Percentiles rank a stretch among this genome's conserved stretches.
These are phyloP conservation scores for Globisporangium lucens DNA, from an alignment of 352 stramenopile genomes.

Conservation along the genomic window DNA sequence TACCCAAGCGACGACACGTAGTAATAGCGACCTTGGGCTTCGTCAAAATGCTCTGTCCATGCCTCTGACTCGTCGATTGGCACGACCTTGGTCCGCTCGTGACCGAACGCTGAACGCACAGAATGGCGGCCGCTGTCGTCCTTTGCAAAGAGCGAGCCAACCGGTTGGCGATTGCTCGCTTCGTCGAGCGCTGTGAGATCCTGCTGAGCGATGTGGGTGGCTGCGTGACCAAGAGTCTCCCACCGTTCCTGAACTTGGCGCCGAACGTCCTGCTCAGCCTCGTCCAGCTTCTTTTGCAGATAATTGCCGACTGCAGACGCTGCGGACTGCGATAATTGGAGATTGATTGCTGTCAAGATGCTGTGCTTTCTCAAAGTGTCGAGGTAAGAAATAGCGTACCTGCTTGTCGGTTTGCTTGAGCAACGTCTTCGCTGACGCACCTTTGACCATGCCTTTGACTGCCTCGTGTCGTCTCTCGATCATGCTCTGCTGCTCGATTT, in stretches of 20 bases:
- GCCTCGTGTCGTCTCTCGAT: constrained; percentile 27
- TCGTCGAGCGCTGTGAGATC: constrained; percentile 1
- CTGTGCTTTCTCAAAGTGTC: too few relatives aligned
- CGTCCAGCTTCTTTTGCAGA: constrained; percentile 47
- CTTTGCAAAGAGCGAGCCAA: constrained; percentile 13
- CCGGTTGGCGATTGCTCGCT: not conserved
- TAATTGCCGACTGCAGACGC: constrained; percentile 19
- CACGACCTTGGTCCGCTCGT: constrained; percentile 20
- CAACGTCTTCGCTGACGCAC: constrained; percentile 34
- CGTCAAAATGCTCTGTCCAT: constrained; percentile 33
- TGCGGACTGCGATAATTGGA: constrained; percentile 3
- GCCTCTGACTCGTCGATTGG: constrained; percentile 20
- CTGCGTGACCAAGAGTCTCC: constrained; percentile 26
- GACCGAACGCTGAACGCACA: not conserved
- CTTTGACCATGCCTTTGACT: constrained; percentile 29
- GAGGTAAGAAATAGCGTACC: constrained; percentile 12
- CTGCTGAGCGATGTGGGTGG: constrained; percentile 11
- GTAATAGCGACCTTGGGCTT: constrained; percentile 19
- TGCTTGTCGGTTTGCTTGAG: constrained; percentile 40
- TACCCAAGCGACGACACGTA: constrained; percentile 30
- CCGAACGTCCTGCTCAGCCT: constrained; percentile 30
- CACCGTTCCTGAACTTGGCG: constrained; percentile 34
- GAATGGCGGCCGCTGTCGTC: not conserved
- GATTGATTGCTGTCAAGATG: not conserved
- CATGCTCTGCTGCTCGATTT: constrained; percentile 23